phyloP scores from a whole-genome alignment of 1,284 basidiomycete species.

The Irpex rosettiformis region DNA sequence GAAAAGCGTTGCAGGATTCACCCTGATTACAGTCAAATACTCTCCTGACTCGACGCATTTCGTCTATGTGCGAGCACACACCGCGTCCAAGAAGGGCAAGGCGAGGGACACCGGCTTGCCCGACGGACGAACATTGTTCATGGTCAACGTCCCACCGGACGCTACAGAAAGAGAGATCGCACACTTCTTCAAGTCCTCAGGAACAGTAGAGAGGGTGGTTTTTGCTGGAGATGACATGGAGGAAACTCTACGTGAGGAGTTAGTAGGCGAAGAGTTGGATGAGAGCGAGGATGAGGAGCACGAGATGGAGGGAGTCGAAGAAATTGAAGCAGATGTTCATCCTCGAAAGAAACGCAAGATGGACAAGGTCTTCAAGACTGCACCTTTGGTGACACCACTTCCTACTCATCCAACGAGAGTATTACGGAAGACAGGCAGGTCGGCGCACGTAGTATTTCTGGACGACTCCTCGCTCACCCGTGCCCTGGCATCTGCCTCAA shows the following conservation, averaged over 20 bases:
- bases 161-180: conserved; percentile 75
- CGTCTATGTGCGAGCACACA: conserved; percentile 59
- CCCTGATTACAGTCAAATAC: conserved; percentile 56
- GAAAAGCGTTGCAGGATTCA: conserved; percentile 47
- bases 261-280: conserved; percentile 34
- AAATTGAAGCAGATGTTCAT: conserved; percentile 23
- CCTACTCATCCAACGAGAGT: conserved; percentile 50
- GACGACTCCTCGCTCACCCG: conserved; percentile 63
- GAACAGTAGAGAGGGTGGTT: conserved; percentile 72
- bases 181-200: conserved; percentile 69
- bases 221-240: conserved; percentile 46
- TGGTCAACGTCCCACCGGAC: conserved; percentile 85
- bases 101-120: conserved; percentile 39
- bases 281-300: conserved; percentile 37
- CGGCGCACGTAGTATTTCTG: conserved; percentile 77
- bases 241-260: conserved; percentile 16
- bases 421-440: conserved; percentile 60
- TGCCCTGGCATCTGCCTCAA: conserved; percentile 46
- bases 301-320: conserved; percentile 29
- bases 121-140: conserved; percentile 74
- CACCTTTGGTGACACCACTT: conserved; percentile 55
- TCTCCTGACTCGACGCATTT: conserved; percentile 45
- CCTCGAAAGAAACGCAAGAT: conserved; percentile 48
- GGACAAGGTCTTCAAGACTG: conserved; percentile 27
- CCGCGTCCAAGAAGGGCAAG: conserved; percentile 40